Conservation (phyloP, 1,139 yeast genomes). For the Geotrichum histeridarum region DNA sequence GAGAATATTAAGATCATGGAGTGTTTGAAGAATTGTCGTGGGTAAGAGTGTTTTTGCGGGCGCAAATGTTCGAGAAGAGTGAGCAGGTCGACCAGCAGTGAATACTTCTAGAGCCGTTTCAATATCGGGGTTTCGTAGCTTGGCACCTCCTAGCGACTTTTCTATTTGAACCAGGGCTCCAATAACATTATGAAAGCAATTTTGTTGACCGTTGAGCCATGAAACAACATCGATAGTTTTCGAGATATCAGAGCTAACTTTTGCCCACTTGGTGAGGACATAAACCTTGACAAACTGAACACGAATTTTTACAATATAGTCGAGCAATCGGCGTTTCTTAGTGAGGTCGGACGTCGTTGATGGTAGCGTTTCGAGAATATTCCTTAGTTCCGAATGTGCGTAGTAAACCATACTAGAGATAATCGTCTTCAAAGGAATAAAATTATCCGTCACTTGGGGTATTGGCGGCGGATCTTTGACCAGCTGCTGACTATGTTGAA, state of each 20-base stretch:
- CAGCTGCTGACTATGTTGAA: constrained; percentile 4
- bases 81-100: constrained; percentile 68
- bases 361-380: constrained; percentile 56
- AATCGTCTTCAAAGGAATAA: constrained; percentile 56
- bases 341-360: constrained; percentile 52
- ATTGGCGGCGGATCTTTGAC: constrained; percentile 42
- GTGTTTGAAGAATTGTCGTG: constrained; percentile 53
- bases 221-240: constrained; percentile 76
- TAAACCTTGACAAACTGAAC: constrained; percentile 79
- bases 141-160: constrained; percentile 71
- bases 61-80: constrained; percentile 61
- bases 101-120: constrained; percentile 83
- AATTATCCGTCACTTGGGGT: constrained; percentile 73
- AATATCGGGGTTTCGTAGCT: constrained; percentile 83
- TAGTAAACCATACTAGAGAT: constrained; percentile 58
- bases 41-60: constrained; percentile 51
- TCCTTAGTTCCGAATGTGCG: constrained; percentile 59
- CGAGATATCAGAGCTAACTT: constrained; percentile 62
- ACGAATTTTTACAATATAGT: constrained; percentile 62
- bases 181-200: constrained; percentile 58
- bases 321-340: constrained; percentile 64
- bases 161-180: constrained; percentile 58
- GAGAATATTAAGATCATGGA: constrained; percentile 66
- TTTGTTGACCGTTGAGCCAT: constrained; percentile 80
- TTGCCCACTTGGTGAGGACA: constrained; percentile 84